Conservation (phyloP, 495 filamentous ascomycete species). For the Aspergillus homomorphus region DNA sequence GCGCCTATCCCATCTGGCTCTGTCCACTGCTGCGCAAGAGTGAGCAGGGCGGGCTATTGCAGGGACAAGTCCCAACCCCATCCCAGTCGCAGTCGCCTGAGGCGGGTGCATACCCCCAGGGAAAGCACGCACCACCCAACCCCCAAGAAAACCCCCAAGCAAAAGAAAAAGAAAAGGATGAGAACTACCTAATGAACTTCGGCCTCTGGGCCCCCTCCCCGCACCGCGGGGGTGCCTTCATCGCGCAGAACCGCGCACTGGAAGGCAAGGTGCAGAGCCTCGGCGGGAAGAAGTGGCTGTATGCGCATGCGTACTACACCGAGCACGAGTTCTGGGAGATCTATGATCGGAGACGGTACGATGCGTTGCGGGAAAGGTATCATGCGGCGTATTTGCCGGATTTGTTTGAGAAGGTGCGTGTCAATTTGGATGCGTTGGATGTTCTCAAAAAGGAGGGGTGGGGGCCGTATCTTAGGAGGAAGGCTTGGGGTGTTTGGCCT, state of each 20-base stretch:
- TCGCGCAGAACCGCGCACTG: conserved; percentile 59
- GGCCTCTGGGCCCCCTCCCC: conserved; percentile 51
- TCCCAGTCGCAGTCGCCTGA: too few relatives aligned
- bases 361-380: conserved; percentile 48
- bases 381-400: conserved; percentile 44
- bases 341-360: conserved; percentile 48
- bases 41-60: not conserved
- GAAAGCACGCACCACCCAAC: not conserved
- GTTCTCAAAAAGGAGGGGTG: conserved; percentile 9
- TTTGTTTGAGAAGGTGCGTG: conserved; percentile 54
- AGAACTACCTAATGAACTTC: conserved; percentile 40
- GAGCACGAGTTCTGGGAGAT: conserved; percentile 55
- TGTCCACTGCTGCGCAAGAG: conserved; percentile 3
- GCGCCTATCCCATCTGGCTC: conserved; percentile 31
- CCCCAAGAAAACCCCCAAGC: not conserved
- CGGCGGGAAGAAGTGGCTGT: conserved; percentile 62
- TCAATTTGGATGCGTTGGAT: conserved; percentile 19
- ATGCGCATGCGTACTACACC: conserved; percentile 53
- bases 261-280: conserved; percentile 62
- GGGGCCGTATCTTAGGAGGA: not conserved
- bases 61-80: not conserved
- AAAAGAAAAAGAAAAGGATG: not conserved
- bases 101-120: not conserved
- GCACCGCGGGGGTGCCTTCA: conserved; percentile 30
- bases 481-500: not conserved